A percentile compares a stretch with the other conserved stretches of the same genome.
Conservation (phyloP, 495 filamentous ascomycete species). For the Aspergillus egyptiacus region DNA sequence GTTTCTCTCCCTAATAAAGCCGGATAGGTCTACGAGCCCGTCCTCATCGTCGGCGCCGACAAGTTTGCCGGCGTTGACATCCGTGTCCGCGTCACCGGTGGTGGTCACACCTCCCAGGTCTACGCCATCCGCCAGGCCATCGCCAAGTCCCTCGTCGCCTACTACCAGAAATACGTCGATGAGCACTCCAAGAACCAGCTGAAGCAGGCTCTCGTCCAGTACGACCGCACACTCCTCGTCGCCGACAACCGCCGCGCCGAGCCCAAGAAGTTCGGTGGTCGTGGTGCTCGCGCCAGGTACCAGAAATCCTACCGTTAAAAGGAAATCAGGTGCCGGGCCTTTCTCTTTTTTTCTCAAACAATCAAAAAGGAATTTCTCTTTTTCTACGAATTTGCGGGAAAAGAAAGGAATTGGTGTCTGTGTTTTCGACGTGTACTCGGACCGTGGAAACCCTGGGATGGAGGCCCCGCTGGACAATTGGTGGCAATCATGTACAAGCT, state of each 20-base stretch:
- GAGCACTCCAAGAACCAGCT: conserved; percentile 99
- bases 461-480: conserved; percentile 2
- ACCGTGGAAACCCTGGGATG: conserved; percentile 3
- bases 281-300: conserved; percentile 91
- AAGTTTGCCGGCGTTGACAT: conserved; percentile 97
- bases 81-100: conserved; percentile 90
- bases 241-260: conserved; percentile 94
- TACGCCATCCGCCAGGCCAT: conserved; percentile 99
- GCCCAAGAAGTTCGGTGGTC: conserved; percentile 84
- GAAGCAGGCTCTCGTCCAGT: conserved; percentile 88
- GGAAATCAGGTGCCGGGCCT: conserved; percentile 14
- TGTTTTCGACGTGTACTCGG: conserved; percentile 15
- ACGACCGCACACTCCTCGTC: conserved; percentile 94
- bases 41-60: conserved; percentile 91
- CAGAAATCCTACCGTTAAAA: conserved; percentile 79
- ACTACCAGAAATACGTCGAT: conserved; percentile 99
- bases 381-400: conserved; percentile 8
- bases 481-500: conserved; percentile 2
- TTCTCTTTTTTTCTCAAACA: conserved; percentile 16
- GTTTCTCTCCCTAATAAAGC: no score
- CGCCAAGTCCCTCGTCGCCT: conserved; percentile 95
- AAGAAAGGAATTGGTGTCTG: conserved; percentile 18
- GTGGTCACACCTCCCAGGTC: conserved; percentile 97
- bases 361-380: conserved; percentile 1
- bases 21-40: conserved; percentile 82